Percentiles rank a stretch among this genome's conserved stretches.
Conservation (phyloP, 2,329 filamentous ascomycete species). For the Penicillium hesseltinei region DNA sequence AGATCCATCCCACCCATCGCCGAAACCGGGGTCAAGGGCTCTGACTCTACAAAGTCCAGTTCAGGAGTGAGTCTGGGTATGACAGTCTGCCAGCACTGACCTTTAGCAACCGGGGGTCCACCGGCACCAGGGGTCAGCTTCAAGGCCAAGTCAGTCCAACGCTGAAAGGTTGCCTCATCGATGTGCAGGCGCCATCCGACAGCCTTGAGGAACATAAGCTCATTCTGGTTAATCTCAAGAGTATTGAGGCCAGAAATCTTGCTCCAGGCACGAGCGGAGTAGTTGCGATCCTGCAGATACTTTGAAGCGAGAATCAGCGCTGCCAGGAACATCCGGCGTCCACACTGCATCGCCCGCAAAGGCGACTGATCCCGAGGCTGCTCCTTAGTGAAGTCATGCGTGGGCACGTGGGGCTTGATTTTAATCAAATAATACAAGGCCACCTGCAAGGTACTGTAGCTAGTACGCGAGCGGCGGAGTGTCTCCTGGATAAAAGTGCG, state of each 20-base stretch:
- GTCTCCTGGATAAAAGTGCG: conserved; percentile 98
- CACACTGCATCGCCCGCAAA: conserved; percentile 83
- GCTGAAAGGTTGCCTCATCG: conserved; percentile 80
- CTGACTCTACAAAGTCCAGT: conserved; percentile 49
- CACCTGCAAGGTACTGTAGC: conserved; percentile 95
- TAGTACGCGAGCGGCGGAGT: conserved; percentile 86
- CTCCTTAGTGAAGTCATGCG: conserved; percentile 80
- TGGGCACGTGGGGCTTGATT: conserved; percentile 85
- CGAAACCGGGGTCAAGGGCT: conserved; percentile 32
- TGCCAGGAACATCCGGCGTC: conserved; percentile 93
- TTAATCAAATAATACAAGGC: conserved; percentile 94
- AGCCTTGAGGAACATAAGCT: conserved; percentile 83
- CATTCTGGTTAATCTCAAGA: conserved; percentile 93
- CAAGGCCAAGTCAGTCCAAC: conserved; percentile 90
- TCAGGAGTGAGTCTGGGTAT: conserved; percentile 58
- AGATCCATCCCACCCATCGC: conserved; percentile 28
- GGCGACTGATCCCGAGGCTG: conserved; percentile 70
- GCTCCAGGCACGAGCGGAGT: conserved; percentile 95
- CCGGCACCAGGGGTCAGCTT: conserved; percentile 68
- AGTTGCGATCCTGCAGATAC: conserved; percentile 96
- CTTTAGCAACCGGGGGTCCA: conserved; percentile 36
- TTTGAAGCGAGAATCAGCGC: conserved; percentile 95
- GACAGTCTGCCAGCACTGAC: conserved; percentile 46
- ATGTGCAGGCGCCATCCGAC: conserved; percentile 96
- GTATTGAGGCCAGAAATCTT: conserved; percentile 97